Evolutionary conservation across 805 yeast species (phyloP), one percentile per base, ranked within the genome.

Genomic region (Cyberlindnera meyerae): DNA sequence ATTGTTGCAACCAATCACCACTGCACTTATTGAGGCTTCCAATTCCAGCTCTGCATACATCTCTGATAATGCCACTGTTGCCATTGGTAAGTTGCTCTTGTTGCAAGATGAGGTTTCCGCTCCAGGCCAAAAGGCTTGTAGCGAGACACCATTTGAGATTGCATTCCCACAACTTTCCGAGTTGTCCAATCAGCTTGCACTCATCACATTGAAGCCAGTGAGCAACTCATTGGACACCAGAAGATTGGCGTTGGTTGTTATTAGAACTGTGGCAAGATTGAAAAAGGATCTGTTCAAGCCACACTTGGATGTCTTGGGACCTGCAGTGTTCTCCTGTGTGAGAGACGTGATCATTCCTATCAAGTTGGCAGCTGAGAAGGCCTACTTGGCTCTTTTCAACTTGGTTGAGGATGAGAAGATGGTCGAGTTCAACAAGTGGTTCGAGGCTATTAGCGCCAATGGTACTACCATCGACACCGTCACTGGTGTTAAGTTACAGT

Each of bases 331-430:
- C 57, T 65, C 81, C 0, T 80, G 93, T 57, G 81, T 90, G 27
- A 71, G 98, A 47, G 96, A 89, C 53, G 71, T 79, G n/a, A 68
- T 85, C 32, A 86, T 90, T 52, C 97, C 98, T 5, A 80, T 90
- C 48, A 89, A 88, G 53, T 69, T 90, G 44, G 96, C 97, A 1
- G 96, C 96, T 7, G 98, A 90, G 58, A 86, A 86, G 64, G 88
- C 94, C 1, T 88, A 73, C 58, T 57, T 89, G 47, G 76, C 85
- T 2, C 55, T 87, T 13, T 82, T 88, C 61, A 68, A 73, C 32
- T 65, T 90, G 49, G 80, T 84, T 22, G 85, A 81, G 18, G 95
- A 83, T 44, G 73, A 63, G 8, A 64, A 68, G 15, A 56, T 72
- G 62, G 58, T 44, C 1, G 55, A 61, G 18, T 87, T 85, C 63